These are phyloP conservation scores for Fusarium abutilonis DNA, from an alignment of 2,329 filamentous ascomycete species.

Conservation along the genomic window DNA sequence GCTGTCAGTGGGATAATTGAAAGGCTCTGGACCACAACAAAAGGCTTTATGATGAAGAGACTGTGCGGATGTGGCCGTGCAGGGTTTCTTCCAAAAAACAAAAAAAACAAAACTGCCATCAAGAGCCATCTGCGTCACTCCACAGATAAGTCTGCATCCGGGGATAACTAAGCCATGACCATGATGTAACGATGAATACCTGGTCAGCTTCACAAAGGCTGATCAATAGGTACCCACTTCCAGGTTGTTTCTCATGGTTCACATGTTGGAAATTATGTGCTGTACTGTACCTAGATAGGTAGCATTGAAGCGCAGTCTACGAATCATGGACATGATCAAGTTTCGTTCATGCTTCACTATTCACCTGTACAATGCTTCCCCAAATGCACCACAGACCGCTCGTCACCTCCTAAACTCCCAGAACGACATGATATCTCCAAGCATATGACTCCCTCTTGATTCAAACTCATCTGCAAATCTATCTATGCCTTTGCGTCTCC, in stretches of 20 bases:
- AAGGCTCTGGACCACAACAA: neutral
- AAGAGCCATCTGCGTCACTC: conserved; percentile 39
- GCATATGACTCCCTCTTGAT: conserved; percentile 3
- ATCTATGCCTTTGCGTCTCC: conserved; percentile 26
- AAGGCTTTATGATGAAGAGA: neutral
- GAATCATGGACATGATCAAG: too few species aligned
- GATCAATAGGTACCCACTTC: conserved; percentile 24
- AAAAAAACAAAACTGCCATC: conserved; percentile 30
- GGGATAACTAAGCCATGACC: conserved; percentile 20
- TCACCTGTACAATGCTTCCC: conserved; percentile 9
- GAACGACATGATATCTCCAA: conserved; percentile 16
- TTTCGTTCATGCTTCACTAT: conserved; percentile 7
- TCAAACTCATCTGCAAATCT: conserved; percentile 15
- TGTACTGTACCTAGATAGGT: too few species aligned
- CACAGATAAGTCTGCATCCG: conserved; percentile 24
- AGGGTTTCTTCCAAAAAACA: conserved; percentile 16
- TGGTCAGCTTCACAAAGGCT: conserved; percentile 14
- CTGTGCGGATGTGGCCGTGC: conserved; percentile 15
- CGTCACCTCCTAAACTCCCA: conserved; percentile 28
- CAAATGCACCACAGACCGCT: conserved; percentile 7
- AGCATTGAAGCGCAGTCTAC: too few species aligned
- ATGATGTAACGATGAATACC: conserved; percentile 30
- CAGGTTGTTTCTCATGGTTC: conserved; percentile 9
- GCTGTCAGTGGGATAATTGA: neutral
- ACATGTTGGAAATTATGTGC: conserved; percentile 3